These are phyloP conservation scores for Ustilago nuda DNA, from an alignment of 1,284 basidiomycete species.

Conservation along the genomic window DNA sequence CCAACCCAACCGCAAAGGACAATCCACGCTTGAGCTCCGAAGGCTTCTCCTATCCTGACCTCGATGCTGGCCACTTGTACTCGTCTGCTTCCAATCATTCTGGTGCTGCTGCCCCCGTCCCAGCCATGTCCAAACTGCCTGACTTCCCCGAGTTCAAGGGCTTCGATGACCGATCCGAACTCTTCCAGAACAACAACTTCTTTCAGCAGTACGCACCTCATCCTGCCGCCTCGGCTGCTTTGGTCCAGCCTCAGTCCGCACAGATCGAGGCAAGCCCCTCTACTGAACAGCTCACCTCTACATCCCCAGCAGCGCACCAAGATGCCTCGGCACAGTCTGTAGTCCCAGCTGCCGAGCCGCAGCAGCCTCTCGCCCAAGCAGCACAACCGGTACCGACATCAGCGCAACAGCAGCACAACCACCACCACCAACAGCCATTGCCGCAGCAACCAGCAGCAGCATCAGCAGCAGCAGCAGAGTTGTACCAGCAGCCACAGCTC, in stretches of 20 bases:
- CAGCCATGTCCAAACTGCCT: slow-evolving; percentile 22
- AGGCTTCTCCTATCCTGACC: slow-evolving; percentile 40
- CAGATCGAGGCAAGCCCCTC: slow-evolving; percentile 34
- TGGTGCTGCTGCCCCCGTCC: slow-evolving; percentile 2
- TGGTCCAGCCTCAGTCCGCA: slow-evolving; percentile 44
- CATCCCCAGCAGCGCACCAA: slow-evolving; percentile 1
- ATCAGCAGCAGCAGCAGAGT: neutral
- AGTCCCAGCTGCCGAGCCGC: neutral
- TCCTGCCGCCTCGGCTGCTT: slow-evolving; percentile 24
- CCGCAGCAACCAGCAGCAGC: neutral
- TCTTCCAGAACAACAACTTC: slow-evolving; percentile 36
- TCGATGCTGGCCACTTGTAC: slow-evolving; percentile 44
- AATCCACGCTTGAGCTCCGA: slow-evolving; percentile 17
- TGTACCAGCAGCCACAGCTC: slow-evolving; percentile 19
- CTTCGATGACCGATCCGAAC: slow-evolving; percentile 29
- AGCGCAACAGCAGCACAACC: slow-evolving; percentile 7
- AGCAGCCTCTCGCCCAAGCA: slow-evolving; percentile 4
- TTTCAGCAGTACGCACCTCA: slow-evolving; percentile 44
- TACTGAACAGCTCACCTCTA: slow-evolving; percentile 7
- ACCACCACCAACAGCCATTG: neutral
- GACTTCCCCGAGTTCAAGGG: slow-evolving; percentile 46
- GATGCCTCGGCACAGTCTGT: slow-evolving; percentile 7
- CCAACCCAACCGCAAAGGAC: neutral
- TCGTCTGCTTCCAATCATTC: slow-evolving; percentile 33
- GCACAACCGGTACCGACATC: neutral